Base-by-base conservation (phyloP, 129 eudicot genomes). In the Tagetes patula region DNA sequence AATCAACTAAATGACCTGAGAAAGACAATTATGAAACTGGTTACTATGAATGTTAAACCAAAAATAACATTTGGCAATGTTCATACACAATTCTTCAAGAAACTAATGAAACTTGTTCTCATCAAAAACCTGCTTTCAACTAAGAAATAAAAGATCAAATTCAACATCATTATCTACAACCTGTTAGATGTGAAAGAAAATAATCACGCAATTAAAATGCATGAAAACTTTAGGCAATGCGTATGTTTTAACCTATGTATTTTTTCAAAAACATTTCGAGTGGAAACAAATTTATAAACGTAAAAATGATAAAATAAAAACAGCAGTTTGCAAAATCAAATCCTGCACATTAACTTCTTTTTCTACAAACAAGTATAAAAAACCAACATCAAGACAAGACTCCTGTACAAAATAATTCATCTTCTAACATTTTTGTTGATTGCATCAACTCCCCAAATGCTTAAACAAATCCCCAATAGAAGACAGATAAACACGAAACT, bases 391-490 rank as follows among this genome's bases (percentile, higher is more conserved):
- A 75, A 50, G 56, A 75, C 67, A 65, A 33, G 59, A 78, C 82
- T 79, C 68, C 78, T 79, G 82, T 79, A 79, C 82, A 79, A 79
- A 78, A 79, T 79, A 79, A 65, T 72, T 72, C 82, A 79, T 79
- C 74, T 79, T 78, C 82, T 58, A 72, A 79, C 77, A 63, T 20
- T 71, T 69, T 78, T 63, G 55, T 63, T 71, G 48, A 70, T 71
- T 50, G 46, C 43, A 58, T 67, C 75, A 68, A 68, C 75, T 38
- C 34, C 49, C 79, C 79, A 75, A 14, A 47, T 49, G 63, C 65
- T 58, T 67, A 66, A 69, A 54, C 73, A 75, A 2, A 72, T 72
- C 77, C 38, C 69, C 69, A 9, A 73, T 46, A 73, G 34, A 60
- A 59, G 69, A 60, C 58, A 59, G 9, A 54, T 30, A 64, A 43